Percentiles rank a stretch among this genome's conserved stretches.
These are phyloP conservation scores for Alnus rubra DNA, from an alignment of 306 rosid genomes.

Conservation along the genomic window DNA sequence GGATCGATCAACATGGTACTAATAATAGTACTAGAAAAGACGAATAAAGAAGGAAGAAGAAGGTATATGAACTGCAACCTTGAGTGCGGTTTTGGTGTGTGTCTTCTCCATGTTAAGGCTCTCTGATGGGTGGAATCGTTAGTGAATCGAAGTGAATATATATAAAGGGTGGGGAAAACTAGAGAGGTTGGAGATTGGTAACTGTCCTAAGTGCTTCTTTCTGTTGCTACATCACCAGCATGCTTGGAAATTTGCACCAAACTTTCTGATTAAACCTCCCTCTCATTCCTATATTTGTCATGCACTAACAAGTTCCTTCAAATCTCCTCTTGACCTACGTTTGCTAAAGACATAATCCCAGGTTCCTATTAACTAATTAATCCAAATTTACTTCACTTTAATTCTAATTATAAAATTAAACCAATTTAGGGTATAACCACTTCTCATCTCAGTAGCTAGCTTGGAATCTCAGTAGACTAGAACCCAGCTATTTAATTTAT, in stretches of 20 bases:
- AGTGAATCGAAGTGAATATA: constrained; percentile 32
- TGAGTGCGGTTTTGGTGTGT: constrained; percentile 54
- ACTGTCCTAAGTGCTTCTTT: constrained; percentile 43
- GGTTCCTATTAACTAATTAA: constrained; percentile 29
- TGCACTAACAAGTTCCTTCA: constrained; percentile 55
- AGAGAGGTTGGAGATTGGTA: constrained; percentile 76
- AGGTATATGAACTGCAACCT: constrained; percentile 40
- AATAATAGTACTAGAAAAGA: constrained; percentile 11
- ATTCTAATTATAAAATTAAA: background rate
- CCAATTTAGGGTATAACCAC: background rate
- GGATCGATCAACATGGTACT: constrained; percentile 22
- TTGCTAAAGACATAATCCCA: constrained; percentile 34
- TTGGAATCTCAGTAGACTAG: background rate
- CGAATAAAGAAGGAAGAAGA: background rate
- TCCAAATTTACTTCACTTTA: background rate
- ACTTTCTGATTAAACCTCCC: constrained; percentile 97
- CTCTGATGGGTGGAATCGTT: constrained; percentile 29
- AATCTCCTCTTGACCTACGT: constrained; percentile 42
- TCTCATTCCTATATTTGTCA: constrained; percentile 64
- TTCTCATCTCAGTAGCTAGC: background rate
- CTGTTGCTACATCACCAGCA: constrained; percentile 88
- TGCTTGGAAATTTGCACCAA: constrained; percentile 67
- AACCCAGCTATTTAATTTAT: background rate
- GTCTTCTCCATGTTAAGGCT: constrained; percentile 56
- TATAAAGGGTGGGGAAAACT: constrained; percentile 31